A percentile compares a stretch with the other conserved stretches of the same genome.
Evolutionary conservation across 306 rosid species (phyloP).

Genomic region (Adenanthera pavonina): DNA sequence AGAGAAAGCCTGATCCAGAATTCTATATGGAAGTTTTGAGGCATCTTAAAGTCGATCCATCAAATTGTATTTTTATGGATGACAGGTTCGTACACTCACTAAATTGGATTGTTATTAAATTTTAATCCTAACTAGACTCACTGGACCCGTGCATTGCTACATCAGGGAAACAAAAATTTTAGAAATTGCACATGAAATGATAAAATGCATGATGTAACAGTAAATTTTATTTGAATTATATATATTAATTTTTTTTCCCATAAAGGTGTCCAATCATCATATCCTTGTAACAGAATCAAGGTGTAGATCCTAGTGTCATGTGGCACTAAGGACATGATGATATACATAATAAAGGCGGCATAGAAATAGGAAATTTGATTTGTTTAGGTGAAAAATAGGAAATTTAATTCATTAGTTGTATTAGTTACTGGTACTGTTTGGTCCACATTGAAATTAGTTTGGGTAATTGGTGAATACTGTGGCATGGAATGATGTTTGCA

Average conservation of each 20-base stretch:
- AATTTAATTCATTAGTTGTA: background rate
- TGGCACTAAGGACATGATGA: background rate
- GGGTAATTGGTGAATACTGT: background rate
- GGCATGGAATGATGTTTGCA: background rate
- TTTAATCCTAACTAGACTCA: background rate
- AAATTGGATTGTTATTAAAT: slow-evolving; percentile 7
- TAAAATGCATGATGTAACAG: background rate
- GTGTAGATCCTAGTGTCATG: background rate
- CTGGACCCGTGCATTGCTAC: background rate
- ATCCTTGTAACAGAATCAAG: background rate
- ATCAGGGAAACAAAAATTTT: background rate
- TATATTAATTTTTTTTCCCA: background rate
- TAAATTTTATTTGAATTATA: background rate
- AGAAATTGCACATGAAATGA: background rate
- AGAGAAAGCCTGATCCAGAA: slow-evolving; percentile 89
- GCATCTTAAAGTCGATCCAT: slow-evolving; percentile 74
- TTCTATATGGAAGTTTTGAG: slow-evolving; percentile 69
- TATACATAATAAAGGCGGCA: too few relatives aligned
- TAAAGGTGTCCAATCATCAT: background rate
- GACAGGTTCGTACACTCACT: slow-evolving; percentile 69
- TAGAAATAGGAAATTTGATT: too few relatives aligned
- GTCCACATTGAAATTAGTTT: background rate
- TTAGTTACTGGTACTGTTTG: background rate
- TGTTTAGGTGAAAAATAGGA: background rate
- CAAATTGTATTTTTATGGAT: slow-evolving; percentile 75